Conservation (phyloP, 2,329 filamentous ascomycete genomes). For the Pseudogymnoascus sp. region DNA sequence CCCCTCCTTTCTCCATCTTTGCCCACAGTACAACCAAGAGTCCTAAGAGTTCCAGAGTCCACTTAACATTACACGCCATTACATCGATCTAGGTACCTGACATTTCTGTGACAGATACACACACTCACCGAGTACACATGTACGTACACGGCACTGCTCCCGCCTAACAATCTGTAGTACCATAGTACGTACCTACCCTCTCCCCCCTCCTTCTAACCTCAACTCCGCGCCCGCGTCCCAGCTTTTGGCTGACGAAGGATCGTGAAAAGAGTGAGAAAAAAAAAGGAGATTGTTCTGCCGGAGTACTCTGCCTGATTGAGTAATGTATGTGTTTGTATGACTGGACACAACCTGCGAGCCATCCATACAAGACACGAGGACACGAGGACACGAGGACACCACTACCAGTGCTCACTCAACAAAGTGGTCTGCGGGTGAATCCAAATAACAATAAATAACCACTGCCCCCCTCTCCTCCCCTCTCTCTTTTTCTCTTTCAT, state of each 20-base stretch:
- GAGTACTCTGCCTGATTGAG: conserved; percentile 1
- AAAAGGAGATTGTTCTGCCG: not conserved
- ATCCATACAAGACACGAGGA: not conserved
- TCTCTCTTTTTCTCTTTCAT: not conserved
- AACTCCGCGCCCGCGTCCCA: not conserved
- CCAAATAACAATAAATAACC: conserved; percentile 1
- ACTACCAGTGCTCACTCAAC: not conserved
- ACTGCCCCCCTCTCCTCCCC: not conserved
- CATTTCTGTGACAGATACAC: not conserved
- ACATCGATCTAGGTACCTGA: not conserved
- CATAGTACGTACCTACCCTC: not conserved
- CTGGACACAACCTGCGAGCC: not conserved
- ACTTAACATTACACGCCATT: not conserved
- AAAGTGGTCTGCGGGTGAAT: not conserved
- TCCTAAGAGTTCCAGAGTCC: no score
- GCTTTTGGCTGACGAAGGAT: not conserved
- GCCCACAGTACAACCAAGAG: not conserved
- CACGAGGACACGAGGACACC: not conserved
- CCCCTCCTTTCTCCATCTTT: not conserved
- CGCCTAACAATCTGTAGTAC: not conserved
- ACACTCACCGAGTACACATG: not conserved
- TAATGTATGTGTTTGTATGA: conserved; percentile 1
- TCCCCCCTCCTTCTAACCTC: not conserved
- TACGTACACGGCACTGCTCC: conserved; percentile 1
- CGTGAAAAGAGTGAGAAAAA: not conserved